Percentiles rank a stretch among this genome's conserved stretches.
Conservation (phyloP, 2,329 filamentous ascomycete species). For the Aspergillus aculeatinus region DNA sequence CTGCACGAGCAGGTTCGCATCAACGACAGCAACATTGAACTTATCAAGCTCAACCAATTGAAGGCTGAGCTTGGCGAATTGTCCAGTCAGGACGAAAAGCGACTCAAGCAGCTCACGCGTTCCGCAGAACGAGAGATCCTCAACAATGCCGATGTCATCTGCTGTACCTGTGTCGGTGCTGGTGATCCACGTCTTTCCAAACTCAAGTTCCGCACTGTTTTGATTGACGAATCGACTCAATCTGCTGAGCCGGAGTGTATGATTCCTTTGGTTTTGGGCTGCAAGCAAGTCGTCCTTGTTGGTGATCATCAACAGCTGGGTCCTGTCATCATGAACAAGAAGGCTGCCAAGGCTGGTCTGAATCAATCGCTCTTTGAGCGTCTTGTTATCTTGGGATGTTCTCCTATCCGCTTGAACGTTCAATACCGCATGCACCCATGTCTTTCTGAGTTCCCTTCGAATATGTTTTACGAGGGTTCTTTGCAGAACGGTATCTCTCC, state of each 20-base stretch:
- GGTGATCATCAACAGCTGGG: conserved; percentile 98
- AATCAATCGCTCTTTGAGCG: conserved; percentile 99
- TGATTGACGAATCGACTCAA: conserved; percentile 98
- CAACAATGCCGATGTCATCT: conserved; percentile 93
- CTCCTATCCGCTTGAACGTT: conserved; percentile 89
- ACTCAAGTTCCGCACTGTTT: conserved; percentile 96
- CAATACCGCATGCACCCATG: conserved; percentile 99
- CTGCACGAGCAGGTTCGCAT: conserved; percentile 96
- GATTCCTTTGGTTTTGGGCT: conserved; percentile 94
- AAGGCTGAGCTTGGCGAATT: conserved; percentile 90
- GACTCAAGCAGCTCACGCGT: conserved; percentile 92
- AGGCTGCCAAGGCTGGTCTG: conserved; percentile 93
- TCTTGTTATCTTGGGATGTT: conserved; percentile 84
- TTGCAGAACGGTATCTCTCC: conserved; percentile 95
- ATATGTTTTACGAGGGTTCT: conserved; percentile 99
- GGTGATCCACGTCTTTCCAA: conserved; percentile 93
- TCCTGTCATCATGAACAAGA: conserved; percentile 99
- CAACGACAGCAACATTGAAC: conserved; percentile 92
- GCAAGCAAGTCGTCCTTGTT: conserved; percentile 98
- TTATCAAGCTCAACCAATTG: conserved; percentile 87
- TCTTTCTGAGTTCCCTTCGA: conserved; percentile 93
- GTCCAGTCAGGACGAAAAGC: conserved; percentile 95
- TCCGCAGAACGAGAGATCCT: conserved; percentile 93
- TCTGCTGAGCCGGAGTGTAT: conserved; percentile 98
- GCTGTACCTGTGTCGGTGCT: conserved; percentile 96